These are phyloP conservation scores for Allium cepa DNA, from an alignment of 106 monocot genomes.

Conservation along the genomic window DNA sequence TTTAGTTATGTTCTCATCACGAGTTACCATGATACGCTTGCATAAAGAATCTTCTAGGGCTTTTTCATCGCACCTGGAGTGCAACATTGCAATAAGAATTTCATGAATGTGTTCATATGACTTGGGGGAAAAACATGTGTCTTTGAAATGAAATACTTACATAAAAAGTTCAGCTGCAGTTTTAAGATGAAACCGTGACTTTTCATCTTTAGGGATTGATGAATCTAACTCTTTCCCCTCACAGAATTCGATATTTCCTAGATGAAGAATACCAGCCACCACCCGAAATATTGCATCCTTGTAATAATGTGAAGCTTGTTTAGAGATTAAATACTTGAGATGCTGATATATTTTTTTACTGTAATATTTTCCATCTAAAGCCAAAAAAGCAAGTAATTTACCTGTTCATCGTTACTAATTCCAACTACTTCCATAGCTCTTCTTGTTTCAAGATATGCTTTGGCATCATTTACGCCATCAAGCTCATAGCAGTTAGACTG, in stretches of 20 bases:
- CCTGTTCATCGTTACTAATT: conserved; percentile 40
- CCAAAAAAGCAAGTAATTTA: conserved; percentile 7
- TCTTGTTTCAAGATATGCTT: conserved; percentile 44
- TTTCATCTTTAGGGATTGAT: conserved; percentile 43
- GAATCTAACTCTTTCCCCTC: conserved; percentile 45
- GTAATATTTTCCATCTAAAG: neutral
- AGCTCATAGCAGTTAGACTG: conserved; percentile 43
- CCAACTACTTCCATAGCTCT: conserved; percentile 52
- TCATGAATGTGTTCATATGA: neutral
- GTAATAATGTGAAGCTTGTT: neutral
- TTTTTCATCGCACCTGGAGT: conserved; percentile 34
- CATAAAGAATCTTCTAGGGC: conserved; percentile 49
- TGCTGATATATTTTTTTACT: neutral
- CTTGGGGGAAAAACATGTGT: neutral
- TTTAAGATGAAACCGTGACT: conserved; percentile 34
- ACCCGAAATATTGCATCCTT: conserved; percentile 47
- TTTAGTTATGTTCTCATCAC: conserved; percentile 66
- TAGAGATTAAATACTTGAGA: neutral
- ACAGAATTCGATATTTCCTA: conserved; percentile 46
- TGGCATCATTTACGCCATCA: conserved; percentile 33
- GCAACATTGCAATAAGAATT: neutral
- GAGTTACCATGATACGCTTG: conserved; percentile 65
- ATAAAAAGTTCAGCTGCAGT: conserved; percentile 34
- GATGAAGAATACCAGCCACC: conserved; percentile 49
- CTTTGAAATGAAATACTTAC: conserved; percentile 3